Conservation (phyloP, 179 eudicot species). For the Vitellaria paradoxa region DNA sequence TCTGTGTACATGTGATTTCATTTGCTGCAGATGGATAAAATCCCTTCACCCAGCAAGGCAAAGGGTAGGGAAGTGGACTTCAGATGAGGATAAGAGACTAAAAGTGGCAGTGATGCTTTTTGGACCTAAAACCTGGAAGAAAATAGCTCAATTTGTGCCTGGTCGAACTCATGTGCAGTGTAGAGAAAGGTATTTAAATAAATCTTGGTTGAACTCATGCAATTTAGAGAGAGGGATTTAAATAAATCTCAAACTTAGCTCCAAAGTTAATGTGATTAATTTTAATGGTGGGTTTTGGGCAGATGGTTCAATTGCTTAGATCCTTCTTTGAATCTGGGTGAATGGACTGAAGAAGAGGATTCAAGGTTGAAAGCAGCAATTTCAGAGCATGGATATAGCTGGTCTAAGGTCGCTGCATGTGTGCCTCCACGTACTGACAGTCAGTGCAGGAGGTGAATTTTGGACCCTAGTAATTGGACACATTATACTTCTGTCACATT, state of each 20-base stretch:
- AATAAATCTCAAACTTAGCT: neutral
- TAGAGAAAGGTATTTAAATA: constrained; percentile 68
- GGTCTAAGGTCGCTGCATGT: constrained; percentile 79
- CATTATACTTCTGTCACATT: neutral
- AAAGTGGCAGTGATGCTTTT: constrained; percentile 73
- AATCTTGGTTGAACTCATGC: constrained; percentile 67
- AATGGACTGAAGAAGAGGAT: constrained; percentile 86
- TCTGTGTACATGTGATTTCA: neutral
- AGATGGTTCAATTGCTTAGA: constrained; percentile 86
- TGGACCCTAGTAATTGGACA: neutral
- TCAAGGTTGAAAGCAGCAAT: constrained; percentile 59
- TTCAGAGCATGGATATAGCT: constrained; percentile 55
- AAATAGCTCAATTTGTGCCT: constrained; percentile 69
- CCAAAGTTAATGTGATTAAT: neutral
- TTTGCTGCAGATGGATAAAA: constrained; percentile 67
- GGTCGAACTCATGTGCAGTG: constrained; percentile 90
- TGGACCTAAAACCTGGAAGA: constrained; percentile 74
- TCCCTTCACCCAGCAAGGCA: constrained; percentile 76
- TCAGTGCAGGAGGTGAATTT: constrained; percentile 71
- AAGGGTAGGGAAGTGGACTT: constrained; percentile 70
- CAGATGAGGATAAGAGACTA: constrained; percentile 71
- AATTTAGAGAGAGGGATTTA: constrained; percentile 86
- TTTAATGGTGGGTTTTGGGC: constrained; percentile 21
- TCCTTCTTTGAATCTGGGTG: constrained; percentile 57
- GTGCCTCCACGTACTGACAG: constrained; percentile 77